Evolutionary conservation across 2,329 filamentous ascomycete species (phyloP).

Genomic region (Microsporum canis): DNA sequence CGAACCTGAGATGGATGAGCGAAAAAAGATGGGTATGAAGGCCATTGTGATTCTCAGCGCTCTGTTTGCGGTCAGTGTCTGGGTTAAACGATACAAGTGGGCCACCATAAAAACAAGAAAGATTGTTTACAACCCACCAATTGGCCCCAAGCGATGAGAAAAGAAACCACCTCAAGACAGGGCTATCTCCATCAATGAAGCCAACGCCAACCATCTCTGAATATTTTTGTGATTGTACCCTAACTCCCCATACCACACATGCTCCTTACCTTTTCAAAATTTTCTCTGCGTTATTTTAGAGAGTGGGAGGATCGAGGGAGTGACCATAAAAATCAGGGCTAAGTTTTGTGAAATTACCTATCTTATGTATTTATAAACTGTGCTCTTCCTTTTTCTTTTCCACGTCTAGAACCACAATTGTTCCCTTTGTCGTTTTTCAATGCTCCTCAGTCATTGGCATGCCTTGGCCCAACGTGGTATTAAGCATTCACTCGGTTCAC

Average conservation of each 20-base stretch:
- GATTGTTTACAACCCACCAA: constrained; percentile 72
- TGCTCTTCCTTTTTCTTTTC: constrained; percentile 3
- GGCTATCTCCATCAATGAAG: not conserved
- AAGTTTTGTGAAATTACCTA: constrained; percentile 5
- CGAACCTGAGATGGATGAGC: constrained; percentile 97
- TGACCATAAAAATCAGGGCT: constrained; percentile 5
- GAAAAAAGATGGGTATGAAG: constrained; percentile 99
- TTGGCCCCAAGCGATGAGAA: constrained; percentile 21
- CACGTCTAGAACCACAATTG: constrained; percentile 2
- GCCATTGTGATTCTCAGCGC: constrained; percentile 68
- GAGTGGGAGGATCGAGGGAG: not conserved
- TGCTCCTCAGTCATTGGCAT: not conserved
- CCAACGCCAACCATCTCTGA: not conserved
- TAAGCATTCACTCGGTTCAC: not conserved
- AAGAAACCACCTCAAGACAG: not conserved
- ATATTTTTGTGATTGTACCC: constrained; percentile 3
- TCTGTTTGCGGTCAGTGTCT: constrained; percentile 78
- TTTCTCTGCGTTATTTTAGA: constrained; percentile 1
- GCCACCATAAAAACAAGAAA: constrained; percentile 89
- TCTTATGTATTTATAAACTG: constrained; percentile 5
- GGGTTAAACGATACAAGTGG: constrained; percentile 99
- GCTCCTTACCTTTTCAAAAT: not conserved
- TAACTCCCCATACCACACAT: not conserved
- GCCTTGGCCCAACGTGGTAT: not conserved
- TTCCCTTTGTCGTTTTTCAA: not conserved